A percentile compares a stretch with the other conserved stretches of the same genome.
Evolutionary conservation across 176 grass and related monocot species (phyloP).

Genomic region (Canna indica): DNA sequence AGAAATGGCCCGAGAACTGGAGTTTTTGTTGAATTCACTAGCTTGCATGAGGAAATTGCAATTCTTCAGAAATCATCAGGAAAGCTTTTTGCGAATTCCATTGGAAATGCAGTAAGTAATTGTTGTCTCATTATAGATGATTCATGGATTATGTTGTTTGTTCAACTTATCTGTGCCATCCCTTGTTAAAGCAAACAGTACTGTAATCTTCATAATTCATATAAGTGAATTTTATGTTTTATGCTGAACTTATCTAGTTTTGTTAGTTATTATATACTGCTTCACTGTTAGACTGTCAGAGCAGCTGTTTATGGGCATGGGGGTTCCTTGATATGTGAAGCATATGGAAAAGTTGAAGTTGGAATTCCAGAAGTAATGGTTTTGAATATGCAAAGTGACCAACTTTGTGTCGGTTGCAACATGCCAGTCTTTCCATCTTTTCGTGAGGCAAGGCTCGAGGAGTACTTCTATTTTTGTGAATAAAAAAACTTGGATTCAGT

Average conservation of each 20-base stretch:
- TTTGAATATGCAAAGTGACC: constrained; percentile 67
- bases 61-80: constrained; percentile 56
- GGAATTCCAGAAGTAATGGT: constrained; percentile 62
- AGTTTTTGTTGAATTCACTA: constrained; percentile 57
- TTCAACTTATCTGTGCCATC: not conserved
- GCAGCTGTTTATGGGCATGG: constrained; percentile 55
- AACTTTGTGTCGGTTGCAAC: constrained; percentile 76
- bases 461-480: too few species aligned
- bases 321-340: constrained; percentile 73
- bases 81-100: constrained; percentile 56
- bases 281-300: constrained; percentile 62
- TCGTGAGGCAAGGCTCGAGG: constrained; percentile 54
- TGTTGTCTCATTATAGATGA: not conserved
- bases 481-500: too few species aligned
- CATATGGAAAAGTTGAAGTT: constrained; percentile 79
- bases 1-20: constrained; percentile 89
- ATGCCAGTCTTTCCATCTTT: constrained; percentile 84
- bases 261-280: constrained; percentile 22
- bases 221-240: not conserved
- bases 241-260: not conserved
- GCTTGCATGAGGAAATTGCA: constrained; percentile 40
- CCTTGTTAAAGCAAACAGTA: constrained; percentile 7
- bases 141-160: not conserved
- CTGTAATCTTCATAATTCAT: not conserved
- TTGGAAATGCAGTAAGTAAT: constrained; percentile 86